Evolutionary conservation across 1,139 yeast genomes (phyloP).

Genomic region (Geotrichum candidum): DNA sequence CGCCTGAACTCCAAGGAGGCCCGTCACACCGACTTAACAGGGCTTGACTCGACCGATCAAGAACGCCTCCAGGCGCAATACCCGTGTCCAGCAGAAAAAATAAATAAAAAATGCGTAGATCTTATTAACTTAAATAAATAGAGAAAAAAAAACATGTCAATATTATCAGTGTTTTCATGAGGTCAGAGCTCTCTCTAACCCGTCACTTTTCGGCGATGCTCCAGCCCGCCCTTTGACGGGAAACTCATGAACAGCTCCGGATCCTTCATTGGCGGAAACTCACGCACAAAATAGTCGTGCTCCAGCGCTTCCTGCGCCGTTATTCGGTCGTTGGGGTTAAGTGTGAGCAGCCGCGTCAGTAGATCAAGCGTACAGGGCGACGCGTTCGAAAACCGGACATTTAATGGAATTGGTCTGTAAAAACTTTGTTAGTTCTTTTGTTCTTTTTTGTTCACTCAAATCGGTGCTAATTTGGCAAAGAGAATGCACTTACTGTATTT

Average conservation of each 20-base stretch:
- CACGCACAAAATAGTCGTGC: slow-evolving; percentile 58
- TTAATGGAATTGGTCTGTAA: slow-evolving; percentile 6
- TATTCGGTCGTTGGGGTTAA: slow-evolving; percentile 62
- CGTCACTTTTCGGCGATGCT: background rate
- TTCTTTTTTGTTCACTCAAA: background rate
- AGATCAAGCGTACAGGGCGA: slow-evolving; percentile 59
- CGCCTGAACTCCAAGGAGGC: background rate
- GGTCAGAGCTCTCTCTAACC: background rate
- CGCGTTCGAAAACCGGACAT: slow-evolving; percentile 26
- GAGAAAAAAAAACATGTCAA: background rate
- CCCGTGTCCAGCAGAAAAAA: background rate
- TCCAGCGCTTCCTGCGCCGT: slow-evolving; percentile 54
- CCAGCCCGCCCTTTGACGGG: slow-evolving; percentile 22
- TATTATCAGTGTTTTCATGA: too few species aligned
- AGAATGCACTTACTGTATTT: slow-evolving; percentile 4
- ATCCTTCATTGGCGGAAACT: slow-evolving; percentile 60
- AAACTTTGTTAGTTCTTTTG: background rate
- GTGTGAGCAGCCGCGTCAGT: slow-evolving; percentile 51
- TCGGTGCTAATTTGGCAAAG: background rate
- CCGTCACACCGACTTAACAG: too few species aligned
- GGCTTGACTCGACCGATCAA: too few species aligned
- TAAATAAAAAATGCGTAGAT: background rate
- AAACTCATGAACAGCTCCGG: slow-evolving; percentile 42
- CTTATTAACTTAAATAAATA: background rate
- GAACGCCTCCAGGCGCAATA: too few species aligned